Base-by-base conservation (phyloP, 1,284 basidiomycete species). In the Boletellus deceptivus region DNA sequence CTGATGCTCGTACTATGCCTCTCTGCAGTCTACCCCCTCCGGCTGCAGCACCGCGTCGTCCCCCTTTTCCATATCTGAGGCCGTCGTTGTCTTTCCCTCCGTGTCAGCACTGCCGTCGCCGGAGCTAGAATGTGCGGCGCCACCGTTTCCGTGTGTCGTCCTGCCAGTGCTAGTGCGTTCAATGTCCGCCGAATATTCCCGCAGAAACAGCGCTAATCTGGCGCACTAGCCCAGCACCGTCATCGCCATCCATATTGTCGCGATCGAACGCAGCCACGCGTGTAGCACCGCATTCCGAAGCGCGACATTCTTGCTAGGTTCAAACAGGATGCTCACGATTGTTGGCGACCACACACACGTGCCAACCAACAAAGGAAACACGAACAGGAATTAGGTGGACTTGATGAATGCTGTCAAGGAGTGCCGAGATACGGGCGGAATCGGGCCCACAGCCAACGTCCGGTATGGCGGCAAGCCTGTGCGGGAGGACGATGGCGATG, bases 221-320 rank as follows among this genome's bases (percentile, higher is more conserved):
- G 74, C 18, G 76, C 75, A 24, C 10, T 79, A 82, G 10, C 78
- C 54, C 25, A 88, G 68, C 0, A 80, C 84, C 5, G 80, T 82
- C 60, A 75, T 75, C 7, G 86, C 81, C 42, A 89, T 62, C 89
- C 89, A 93, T 40, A 92, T 82, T 29, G 72, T 77, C 54, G 75
- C 76, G 35, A 93, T 82, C 1, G 86, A 79, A 40, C 77, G 70
- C 7, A 86, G 75, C 68, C 86, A 93, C 0, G 86, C 87, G 53
- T 86, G 76, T 24, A 86, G 78, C 11, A 91, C 73, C 33, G 74
- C 70, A 18, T 72, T 55, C 11, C 79, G 77, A 29, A 72, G 63
- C 9, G 54, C 59, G 16, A 75, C 66, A 57, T 87, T 77, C 80
- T 83, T 56, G 18, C 43, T 17, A n/a, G 3, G 18, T 34, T 34